Evolutionary conservation across 2,329 filamentous ascomycete genomes (phyloP).

Genomic region (Epicoccum nigrum): DNA sequence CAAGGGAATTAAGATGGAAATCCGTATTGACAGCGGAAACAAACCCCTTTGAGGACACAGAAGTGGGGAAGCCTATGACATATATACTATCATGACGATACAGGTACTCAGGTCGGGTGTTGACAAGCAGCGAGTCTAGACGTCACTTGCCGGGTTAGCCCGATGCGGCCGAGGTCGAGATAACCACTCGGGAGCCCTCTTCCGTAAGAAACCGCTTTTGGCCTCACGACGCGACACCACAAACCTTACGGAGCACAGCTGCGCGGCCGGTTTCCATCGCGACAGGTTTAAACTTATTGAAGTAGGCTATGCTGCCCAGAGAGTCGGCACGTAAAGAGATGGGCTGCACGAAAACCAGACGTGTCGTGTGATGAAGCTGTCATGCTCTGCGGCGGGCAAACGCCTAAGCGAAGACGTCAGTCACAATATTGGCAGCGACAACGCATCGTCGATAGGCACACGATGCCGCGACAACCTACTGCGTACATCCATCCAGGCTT

Average conservation of each 20-base stretch:
- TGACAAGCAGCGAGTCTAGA: slow-evolving; percentile 17
- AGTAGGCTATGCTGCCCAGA: slow-evolving; percentile 4
- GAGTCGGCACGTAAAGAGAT: background rate
- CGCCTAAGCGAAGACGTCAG: background rate
- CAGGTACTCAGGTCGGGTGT: slow-evolving; percentile 12
- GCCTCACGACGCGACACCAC: slow-evolving; percentile 3
- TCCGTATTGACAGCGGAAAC: slow-evolving; percentile 12
- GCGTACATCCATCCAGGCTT: too few relatives aligned
- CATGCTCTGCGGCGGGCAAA: background rate
- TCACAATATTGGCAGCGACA: background rate
- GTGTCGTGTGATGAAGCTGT: slow-evolving; percentile 4
- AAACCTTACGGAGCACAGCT: slow-evolving; percentile 8
- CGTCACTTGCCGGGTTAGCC: slow-evolving; percentile 18
- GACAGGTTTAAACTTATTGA: slow-evolving; percentile 2
- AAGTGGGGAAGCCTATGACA: slow-evolving; percentile 17
- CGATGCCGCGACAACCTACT: background rate
- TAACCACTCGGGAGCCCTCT: slow-evolving; percentile 14
- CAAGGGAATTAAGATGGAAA: slow-evolving; percentile 3
- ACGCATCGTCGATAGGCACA: background rate
- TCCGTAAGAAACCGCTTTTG: slow-evolving; percentile 11
- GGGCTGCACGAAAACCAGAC: slow-evolving; percentile 5
- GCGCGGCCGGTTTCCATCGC: slow-evolving; percentile 14
- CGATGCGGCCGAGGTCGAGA: slow-evolving; percentile 19
- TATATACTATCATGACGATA: slow-evolving; percentile 21
- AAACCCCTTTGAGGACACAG: slow-evolving; percentile 4